These are phyloP conservation scores for Cystobasidium slooffiae DNA, from an alignment of 1,284 basidiomycete genomes.

Conservation along the genomic window DNA sequence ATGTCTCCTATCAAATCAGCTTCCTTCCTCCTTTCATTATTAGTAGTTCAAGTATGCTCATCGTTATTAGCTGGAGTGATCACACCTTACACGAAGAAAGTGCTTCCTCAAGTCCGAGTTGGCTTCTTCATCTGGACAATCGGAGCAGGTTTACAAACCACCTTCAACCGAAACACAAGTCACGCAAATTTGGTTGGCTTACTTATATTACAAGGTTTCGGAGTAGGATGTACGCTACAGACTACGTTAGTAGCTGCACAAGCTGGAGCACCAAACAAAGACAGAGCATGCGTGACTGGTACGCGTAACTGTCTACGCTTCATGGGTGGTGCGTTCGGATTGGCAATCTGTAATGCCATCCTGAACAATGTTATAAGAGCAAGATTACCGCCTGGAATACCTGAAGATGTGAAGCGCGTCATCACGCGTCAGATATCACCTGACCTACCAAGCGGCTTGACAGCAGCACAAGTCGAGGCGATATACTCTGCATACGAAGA, in stretches of 20 bases:
- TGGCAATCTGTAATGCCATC: conserved; percentile 61
- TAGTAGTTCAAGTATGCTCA: conserved; percentile 59
- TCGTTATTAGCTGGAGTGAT: conserved; percentile 63
- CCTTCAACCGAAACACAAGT: conserved; percentile 62
- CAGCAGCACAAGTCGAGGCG: neutral
- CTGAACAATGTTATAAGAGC: conserved; percentile 30
- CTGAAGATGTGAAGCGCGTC: conserved; percentile 14
- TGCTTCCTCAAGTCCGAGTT: conserved; percentile 66
- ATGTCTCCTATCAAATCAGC: conserved; percentile 68
- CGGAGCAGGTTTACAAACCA: conserved; percentile 70
- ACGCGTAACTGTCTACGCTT: conserved; percentile 70
- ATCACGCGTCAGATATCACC: conserved; percentile 27
- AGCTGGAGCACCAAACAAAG: conserved; percentile 67
- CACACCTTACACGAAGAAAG: conserved; percentile 69
- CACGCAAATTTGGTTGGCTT: conserved; percentile 67
- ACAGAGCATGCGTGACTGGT: conserved; percentile 73
- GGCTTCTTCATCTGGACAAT: conserved; percentile 74
- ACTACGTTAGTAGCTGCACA: conserved; percentile 70
- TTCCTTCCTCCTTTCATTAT: conserved; percentile 68
- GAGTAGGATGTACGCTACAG: conserved; percentile 65
- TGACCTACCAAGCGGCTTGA: conserved; percentile 14
- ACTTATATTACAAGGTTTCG: conserved; percentile 70
- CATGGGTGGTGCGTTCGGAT: conserved; percentile 67
- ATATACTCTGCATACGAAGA: conserved; percentile 34
- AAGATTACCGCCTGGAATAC: conserved; percentile 26